Conservation (phyloP, 2,329 filamentous ascomycete genomes). For the Trichoderma atrobrunneum region DNA sequence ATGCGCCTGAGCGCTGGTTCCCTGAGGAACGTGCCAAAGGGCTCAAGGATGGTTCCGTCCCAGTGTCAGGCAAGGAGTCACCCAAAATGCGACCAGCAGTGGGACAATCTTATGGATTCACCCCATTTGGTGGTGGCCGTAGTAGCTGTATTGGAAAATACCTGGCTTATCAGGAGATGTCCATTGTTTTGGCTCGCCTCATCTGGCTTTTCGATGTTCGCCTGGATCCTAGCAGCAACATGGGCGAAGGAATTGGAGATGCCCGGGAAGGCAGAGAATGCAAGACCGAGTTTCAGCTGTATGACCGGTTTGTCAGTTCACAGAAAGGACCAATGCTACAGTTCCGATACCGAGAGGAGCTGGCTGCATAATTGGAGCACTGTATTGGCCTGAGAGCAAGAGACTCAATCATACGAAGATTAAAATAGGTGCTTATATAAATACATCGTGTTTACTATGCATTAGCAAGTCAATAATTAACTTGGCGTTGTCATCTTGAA, state of each 20-base stretch:
- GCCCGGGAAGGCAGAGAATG: slow-evolving; percentile 2
- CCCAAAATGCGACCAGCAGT: slow-evolving; percentile 5
- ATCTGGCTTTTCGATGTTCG: slow-evolving; percentile 20
- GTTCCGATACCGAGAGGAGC: slow-evolving; percentile 18
- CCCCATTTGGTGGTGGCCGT: slow-evolving; percentile 19
- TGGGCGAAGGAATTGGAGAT: slow-evolving; percentile 12
- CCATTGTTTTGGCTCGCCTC: slow-evolving; percentile 19
- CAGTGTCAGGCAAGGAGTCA: slow-evolving; percentile 14
- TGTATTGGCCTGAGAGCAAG: neutral
- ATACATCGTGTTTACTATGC: neutral
- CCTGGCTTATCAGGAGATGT: slow-evolving; percentile 21
- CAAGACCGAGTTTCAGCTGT: slow-evolving; percentile 18
- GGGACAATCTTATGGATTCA: slow-evolving; percentile 15
- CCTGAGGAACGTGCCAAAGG: slow-evolving; percentile 4
- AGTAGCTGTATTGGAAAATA: slow-evolving; percentile 20
- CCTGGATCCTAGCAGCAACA: slow-evolving; percentile 9
- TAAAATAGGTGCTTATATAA: neutral
- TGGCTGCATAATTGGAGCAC: neutral
- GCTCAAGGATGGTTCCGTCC: slow-evolving; percentile 1
- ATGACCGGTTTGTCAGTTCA: slow-evolving; percentile 18
- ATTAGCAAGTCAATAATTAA: neutral
- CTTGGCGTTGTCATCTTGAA: neutral
- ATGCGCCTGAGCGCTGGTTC: slow-evolving; percentile 20
- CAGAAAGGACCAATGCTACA: slow-evolving; percentile 20
- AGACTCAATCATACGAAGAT: neutral